These are phyloP conservation scores for Phytophthora fragariaefolia DNA, from an alignment of 352 stramenopile genomes.

Conservation along the genomic window DNA sequence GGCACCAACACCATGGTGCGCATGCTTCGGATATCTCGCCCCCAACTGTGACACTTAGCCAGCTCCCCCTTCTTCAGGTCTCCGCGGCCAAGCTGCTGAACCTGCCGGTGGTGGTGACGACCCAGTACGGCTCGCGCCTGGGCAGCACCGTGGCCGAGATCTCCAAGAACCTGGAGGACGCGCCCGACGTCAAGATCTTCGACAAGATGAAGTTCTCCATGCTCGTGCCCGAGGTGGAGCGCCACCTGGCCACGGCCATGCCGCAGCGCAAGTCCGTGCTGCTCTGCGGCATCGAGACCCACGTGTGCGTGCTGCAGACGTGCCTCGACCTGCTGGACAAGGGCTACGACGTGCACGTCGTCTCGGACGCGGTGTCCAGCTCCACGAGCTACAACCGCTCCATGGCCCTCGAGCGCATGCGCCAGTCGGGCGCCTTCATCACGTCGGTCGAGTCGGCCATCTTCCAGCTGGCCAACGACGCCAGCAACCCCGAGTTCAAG, in stretches of 20 bases:
- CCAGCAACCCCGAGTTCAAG: slow-evolving; percentile 94
- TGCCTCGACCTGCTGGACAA: slow-evolving; percentile 95
- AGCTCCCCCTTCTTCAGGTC: slow-evolving; percentile 32
- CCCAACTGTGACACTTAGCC: too few relatives aligned
- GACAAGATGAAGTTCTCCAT: slow-evolving; percentile 99
- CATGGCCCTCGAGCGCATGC: slow-evolving; percentile 94
- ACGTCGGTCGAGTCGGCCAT: slow-evolving; percentile 96
- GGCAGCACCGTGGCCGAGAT: slow-evolving; percentile 89
- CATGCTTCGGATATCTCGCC: not conserved
- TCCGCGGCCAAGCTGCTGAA: slow-evolving; percentile 86
- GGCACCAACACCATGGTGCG: slow-evolving; percentile 69
- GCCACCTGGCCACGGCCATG: slow-evolving; percentile 65
- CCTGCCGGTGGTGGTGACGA: slow-evolving; percentile 94
- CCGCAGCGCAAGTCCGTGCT: slow-evolving; percentile 84
- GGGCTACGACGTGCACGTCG: slow-evolving; percentile 97
- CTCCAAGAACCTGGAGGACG: slow-evolving; percentile 52
- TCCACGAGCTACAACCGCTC: slow-evolving; percentile 89
- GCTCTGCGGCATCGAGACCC: slow-evolving; percentile 97
- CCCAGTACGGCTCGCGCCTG: slow-evolving; percentile 97
- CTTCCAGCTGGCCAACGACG: slow-evolving; percentile 95
- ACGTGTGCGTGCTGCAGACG: slow-evolving; percentile 97
- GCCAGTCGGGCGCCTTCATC: slow-evolving; percentile 93
- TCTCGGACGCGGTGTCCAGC: slow-evolving; percentile 96
- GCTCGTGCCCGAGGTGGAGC: slow-evolving; percentile 93
- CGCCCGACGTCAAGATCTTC: slow-evolving; percentile 76